phyloP scores from a whole-genome alignment of 2,329 filamentous ascomycete genomes.

The Diaporthe citri region DNA sequence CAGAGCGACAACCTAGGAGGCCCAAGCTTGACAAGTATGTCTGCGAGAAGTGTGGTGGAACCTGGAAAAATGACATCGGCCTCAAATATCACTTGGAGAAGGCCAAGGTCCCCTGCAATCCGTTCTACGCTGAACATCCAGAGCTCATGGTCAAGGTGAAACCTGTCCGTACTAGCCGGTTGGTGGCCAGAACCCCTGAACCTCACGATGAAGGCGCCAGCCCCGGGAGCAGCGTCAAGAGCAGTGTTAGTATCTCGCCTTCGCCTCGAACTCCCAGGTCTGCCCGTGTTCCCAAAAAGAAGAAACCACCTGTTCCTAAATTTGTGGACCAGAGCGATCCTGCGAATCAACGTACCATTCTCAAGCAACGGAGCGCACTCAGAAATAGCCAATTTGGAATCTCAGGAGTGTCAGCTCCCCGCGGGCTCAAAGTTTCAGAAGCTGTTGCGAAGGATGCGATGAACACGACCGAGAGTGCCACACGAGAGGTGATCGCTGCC shows the following conservation, averaged over 20 bases:
- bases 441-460: slow-evolving; percentile 34
- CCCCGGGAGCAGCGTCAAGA: slow-evolving; percentile 4
- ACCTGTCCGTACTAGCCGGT: slow-evolving; percentile 10
- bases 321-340: not conserved
- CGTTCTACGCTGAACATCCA: slow-evolving; percentile 53
- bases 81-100: slow-evolving; percentile 71
- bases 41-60: slow-evolving; percentile 66
- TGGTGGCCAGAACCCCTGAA: slow-evolving; percentile 18
- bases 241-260: not conserved
- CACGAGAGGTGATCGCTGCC: not conserved
- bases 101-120: slow-evolving; percentile 66
- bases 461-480: not conserved
- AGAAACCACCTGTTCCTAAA: not conserved
- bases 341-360: slow-evolving; percentile 31
- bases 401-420: slow-evolving; percentile 23
- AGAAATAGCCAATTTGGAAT: slow-evolving; percentile 21
- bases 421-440: slow-evolving; percentile 37
- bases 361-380: slow-evolving; percentile 34
- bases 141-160: slow-evolving; percentile 40
- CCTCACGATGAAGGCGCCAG: slow-evolving; percentile 1
- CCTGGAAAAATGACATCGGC: slow-evolving; percentile 70
- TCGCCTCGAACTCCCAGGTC: slow-evolving; percentile 14
- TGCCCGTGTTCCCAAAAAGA: slow-evolving; percentile 18
- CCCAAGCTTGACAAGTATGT: slow-evolving; percentile 31
- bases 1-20: slow-evolving; percentile 13